These are phyloP conservation scores for Nemophila menziesii DNA, from an alignment of 257 asterid genomes.

Conservation along the genomic window DNA sequence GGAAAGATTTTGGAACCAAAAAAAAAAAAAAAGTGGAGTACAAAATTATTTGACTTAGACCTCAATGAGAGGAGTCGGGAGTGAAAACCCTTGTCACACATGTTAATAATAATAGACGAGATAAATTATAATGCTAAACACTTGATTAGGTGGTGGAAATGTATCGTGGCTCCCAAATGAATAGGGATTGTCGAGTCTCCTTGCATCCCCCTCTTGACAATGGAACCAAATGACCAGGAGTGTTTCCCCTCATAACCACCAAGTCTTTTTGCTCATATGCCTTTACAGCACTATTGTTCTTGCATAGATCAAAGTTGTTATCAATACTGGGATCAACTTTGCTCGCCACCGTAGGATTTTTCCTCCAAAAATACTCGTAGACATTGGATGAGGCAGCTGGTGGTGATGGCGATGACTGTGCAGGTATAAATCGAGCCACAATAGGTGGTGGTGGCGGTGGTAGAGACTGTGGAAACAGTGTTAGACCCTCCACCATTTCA, in stretches of 20 bases:
- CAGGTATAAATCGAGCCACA: conserved; percentile 22
- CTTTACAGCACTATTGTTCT: conserved; percentile 10
- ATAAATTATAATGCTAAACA: conserved; percentile 6
- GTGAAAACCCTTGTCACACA: too few species aligned
- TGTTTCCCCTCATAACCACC: conserved; percentile 31
- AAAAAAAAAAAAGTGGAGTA: too few species aligned
- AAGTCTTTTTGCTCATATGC: conserved; percentile 23
- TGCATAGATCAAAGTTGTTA: conserved; percentile 7
- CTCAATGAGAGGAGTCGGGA: too few species aligned
- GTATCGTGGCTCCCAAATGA: conserved; percentile 55
- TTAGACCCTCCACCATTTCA: conserved; percentile 5
- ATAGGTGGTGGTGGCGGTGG: conserved; percentile 27
- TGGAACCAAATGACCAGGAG: conserved; percentile 27
- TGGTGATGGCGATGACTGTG: conserved; percentile 11
- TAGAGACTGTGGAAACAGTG: conserved; percentile 32
- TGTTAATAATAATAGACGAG: too few species aligned
- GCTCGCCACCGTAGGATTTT: conserved; percentile 17
- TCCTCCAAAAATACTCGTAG: conserved; percentile 66
- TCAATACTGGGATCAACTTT: conserved; percentile 3
- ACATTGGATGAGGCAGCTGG: conserved; percentile 36
- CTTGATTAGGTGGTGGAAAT: conserved; percentile 53
- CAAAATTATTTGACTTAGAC: too few species aligned
- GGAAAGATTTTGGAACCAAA: too few species aligned
- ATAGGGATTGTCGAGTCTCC: conserved; percentile 35
- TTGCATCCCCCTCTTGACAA: conserved; percentile 53